Base-by-base conservation (phyloP, 768 basidiomycete species). In the Sarcodon aspratus region DNA sequence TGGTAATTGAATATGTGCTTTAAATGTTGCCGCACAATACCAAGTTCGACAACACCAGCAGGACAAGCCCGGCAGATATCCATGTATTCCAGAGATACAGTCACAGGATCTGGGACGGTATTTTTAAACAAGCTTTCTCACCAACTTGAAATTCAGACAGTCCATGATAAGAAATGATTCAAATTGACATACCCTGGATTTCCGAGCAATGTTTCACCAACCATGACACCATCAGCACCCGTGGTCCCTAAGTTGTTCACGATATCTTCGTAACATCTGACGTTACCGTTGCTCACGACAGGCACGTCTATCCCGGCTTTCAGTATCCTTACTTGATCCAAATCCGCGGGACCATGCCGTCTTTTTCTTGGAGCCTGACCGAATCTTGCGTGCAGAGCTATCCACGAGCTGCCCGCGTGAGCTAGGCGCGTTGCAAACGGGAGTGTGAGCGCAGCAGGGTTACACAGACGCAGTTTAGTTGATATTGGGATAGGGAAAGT, bases 201-300 rank as follows among this genome's bases (percentile, higher is more conserved):
- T 13, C 74, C 76, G 5, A 87, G 67, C 33, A 89, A 63, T n/a
- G 77, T 75, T 59, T 89, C 86, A 8, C 83, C 87, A 1, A 88
- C 82, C 87, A 90, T 90, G 48, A 82, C 59, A 8, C 87, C 87
- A 55, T 85, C 79, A 40, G 84, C 83, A 12, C 72, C 68, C 3
- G 85, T 85, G 43, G 66, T 66, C 32, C 61, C 57, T 46, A 72
- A 59, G 57, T 88, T 87, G 21, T 59, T 58, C 51, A 63, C 60
- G 10, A 88, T 60, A 59, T 90, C 80, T 31, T 64, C 63, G 64
- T 73, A 79, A 13, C 61, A 64, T 33, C 78, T 74, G 13, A 89
- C 86, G 57, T 89, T 89, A 9, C 87, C 87, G 57, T 90, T 90
- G 63, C 82, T 85, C 44, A 89, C 64, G 46, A 87, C 75, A 8